Evolutionary conservation across 1,139 yeast species (phyloP).

Genomic region (Lodderomyces jiufengensis): DNA sequence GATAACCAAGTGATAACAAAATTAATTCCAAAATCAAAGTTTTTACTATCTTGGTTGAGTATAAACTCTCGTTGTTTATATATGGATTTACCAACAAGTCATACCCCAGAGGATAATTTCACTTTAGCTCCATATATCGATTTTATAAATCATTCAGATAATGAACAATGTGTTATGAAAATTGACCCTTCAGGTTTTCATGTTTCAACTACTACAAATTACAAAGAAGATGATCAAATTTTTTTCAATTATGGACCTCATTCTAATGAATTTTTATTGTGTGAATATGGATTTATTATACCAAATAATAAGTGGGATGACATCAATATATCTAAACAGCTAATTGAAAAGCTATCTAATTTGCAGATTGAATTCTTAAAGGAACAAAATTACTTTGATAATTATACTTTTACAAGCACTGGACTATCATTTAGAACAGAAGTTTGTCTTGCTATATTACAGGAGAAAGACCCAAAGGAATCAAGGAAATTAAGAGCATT

Average conservation of each 20-base stretch:
- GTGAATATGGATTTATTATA: constrained; percentile 83
- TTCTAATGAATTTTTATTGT: constrained; percentile 70
- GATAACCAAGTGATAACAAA: background rate
- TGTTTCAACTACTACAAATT: constrained; percentile 38
- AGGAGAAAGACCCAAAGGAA: constrained; percentile 37
- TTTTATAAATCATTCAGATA: constrained; percentile 71
- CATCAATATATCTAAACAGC: constrained; percentile 56
- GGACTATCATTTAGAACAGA: constrained; percentile 70
- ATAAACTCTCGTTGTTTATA: constrained; percentile 90
- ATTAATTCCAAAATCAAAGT: constrained; percentile 19
- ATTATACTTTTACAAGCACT: constrained; percentile 65
- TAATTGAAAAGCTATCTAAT: constrained; percentile 13
- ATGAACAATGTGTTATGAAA: constrained; percentile 50
- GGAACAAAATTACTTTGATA: constrained; percentile 59
- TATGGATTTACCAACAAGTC: constrained; percentile 59
- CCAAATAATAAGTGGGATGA: constrained; percentile 62
- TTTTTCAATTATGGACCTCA: constrained; percentile 85
- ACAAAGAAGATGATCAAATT: constrained; percentile 53
- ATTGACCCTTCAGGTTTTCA: constrained; percentile 50
- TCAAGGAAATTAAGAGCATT: constrained; percentile 29
- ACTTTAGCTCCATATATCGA: constrained; percentile 93
- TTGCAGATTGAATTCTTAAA: constrained; percentile 38
- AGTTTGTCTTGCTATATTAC: constrained; percentile 66
- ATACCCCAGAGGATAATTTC: constrained; percentile 56
- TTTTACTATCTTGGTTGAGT: constrained; percentile 76